Evolutionary conservation across 179 eudicot species (phyloP), one percentile per base, ranked within the genome.

Genomic region (Corrigiola litoralis): DNA sequence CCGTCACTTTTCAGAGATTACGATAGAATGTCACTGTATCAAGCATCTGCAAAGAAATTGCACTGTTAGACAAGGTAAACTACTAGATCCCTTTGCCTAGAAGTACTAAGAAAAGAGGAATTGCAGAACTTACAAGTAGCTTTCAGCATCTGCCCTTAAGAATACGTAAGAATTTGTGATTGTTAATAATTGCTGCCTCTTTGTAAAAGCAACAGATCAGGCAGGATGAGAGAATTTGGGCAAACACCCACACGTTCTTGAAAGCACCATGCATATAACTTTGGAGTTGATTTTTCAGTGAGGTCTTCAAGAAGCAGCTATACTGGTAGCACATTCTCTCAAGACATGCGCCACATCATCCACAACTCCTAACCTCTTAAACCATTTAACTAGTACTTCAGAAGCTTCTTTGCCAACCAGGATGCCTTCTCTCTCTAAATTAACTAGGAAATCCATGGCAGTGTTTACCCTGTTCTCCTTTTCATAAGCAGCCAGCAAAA

Each of bases 281-380:
- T 10, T 37, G 53, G 61, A 23, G 37, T 28, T 8, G 3, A 36
- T 18, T 21, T 44, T 46, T 23, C 28, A 51, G 44, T 42, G 14
- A 16, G 58, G 40, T 27, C n/a, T 38, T 59, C 46, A 62, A 31
- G 60, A 52, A 52, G 59, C 34, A 37, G 63, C 73, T 73, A 61
- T 73, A 58, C 47, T 71, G n/a, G 24, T 69, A 18, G 79, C 75
- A 72, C 61, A 87, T 48, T 90, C 96, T 77, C 65, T 84, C 67
- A 89, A 58, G 33, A 87, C 83, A 50, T 64, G 75, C 11, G 85
- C 88, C 18, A 92, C 90, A 70, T 90, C 96, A 64, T 90, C 95
- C 33, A 79, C 92, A 53, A 87, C 89, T 37, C 98, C 96, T 46
- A 92, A 69, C 78, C 74, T 81, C 36, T 81, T 69, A 42, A 92